These are phyloP conservation scores for Isoetes taiwanensis DNA, from an alignment of 75 land plant species.

Conservation along the genomic window DNA sequence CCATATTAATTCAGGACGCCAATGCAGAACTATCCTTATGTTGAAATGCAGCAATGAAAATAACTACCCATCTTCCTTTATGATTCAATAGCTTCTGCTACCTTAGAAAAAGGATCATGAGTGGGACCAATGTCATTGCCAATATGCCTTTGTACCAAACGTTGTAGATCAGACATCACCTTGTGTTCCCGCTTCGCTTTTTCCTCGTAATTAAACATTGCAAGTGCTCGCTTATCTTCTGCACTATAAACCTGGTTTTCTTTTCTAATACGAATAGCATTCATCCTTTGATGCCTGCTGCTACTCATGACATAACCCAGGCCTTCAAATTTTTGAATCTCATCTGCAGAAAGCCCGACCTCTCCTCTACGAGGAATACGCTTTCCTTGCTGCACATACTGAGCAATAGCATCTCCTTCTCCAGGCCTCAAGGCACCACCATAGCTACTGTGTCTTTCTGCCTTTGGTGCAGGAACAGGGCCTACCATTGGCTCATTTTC, in stretches of 20 bases:
- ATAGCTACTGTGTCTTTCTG: conserved; percentile 97
- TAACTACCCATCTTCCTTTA: too few relatives aligned
- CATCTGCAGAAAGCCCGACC: conserved; percentile 95
- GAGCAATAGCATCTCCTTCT: conserved; percentile 99
- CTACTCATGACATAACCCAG: conserved; percentile 99
- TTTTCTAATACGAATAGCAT: conserved; percentile 96
- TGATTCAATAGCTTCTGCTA: conserved; percentile 19
- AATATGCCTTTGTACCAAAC: conserved; percentile 82
- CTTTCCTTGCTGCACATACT: conserved; percentile 98
- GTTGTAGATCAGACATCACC: conserved; percentile 93
- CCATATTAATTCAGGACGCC: too few relatives aligned
- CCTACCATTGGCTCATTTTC: conserved; percentile 78
- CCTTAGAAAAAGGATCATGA: conserved; percentile 70
- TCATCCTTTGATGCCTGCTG: conserved; percentile 98
- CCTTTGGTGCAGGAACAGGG: conserved; percentile 75
- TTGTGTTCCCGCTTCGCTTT: conserved; percentile 92
- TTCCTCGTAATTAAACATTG: conserved; percentile 98
- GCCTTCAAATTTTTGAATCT: conserved; percentile 82
- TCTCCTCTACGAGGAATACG: conserved; percentile 99
- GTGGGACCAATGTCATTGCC: conserved; percentile 78
- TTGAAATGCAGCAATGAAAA: too few relatives aligned
- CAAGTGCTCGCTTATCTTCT: conserved; percentile 92
- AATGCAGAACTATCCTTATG: too few relatives aligned
- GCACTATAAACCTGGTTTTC: conserved; percentile 99
- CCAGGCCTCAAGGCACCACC: conserved; percentile 98